phyloP scores from a whole-genome alignment of 371 early-diverging fungal genomes.

The Blakeslea trispora region DNA sequence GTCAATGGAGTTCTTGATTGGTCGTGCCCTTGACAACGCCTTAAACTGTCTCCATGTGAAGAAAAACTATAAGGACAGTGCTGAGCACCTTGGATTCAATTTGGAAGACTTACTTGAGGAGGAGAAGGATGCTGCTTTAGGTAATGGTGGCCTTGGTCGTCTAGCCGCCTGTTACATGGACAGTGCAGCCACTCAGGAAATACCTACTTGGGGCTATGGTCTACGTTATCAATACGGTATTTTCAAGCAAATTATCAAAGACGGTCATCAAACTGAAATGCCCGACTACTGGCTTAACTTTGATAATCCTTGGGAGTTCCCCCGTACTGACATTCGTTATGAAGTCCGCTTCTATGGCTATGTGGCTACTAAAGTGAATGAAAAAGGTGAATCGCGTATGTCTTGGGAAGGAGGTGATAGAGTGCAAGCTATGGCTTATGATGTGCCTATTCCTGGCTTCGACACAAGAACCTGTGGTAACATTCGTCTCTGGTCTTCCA shows the following conservation, averaged over 20 bases:
- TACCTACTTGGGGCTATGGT: constrained; percentile 89
- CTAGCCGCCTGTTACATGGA: constrained; percentile 92
- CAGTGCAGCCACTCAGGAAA: constrained; percentile 85
- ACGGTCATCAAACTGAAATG: constrained; percentile 87
- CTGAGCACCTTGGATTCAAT: constrained; percentile 76
- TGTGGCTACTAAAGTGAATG: constrained; percentile 66
- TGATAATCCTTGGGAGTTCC: constrained; percentile 94
- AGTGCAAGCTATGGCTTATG: constrained; percentile 90
- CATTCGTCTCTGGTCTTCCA: constrained; percentile 91
- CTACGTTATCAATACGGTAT: constrained; percentile 93
- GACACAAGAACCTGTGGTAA: constrained; percentile 87
- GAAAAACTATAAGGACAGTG: constrained; percentile 62
- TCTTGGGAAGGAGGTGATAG: constrained; percentile 84
- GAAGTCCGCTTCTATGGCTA: constrained; percentile 86
- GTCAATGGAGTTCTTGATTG: constrained; percentile 92
- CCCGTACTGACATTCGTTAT: constrained; percentile 83
- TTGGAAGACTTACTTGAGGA: constrained; percentile 87
- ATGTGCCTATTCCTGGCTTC: constrained; percentile 90
- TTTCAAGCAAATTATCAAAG: constrained; percentile 87
- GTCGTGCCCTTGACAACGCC: constrained; percentile 93
- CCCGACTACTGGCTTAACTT: constrained; percentile 90
- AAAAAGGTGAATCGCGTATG: constrained; percentile 58
- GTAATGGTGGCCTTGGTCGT: constrained; percentile 92
- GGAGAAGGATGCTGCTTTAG: constrained; percentile 91
- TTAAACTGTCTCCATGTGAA: constrained; percentile 81